Evolutionary conservation across 805 yeast genomes (phyloP), one percentile per base, ranked within the genome.

Genomic region (Myxozyma nipponensis): DNA sequence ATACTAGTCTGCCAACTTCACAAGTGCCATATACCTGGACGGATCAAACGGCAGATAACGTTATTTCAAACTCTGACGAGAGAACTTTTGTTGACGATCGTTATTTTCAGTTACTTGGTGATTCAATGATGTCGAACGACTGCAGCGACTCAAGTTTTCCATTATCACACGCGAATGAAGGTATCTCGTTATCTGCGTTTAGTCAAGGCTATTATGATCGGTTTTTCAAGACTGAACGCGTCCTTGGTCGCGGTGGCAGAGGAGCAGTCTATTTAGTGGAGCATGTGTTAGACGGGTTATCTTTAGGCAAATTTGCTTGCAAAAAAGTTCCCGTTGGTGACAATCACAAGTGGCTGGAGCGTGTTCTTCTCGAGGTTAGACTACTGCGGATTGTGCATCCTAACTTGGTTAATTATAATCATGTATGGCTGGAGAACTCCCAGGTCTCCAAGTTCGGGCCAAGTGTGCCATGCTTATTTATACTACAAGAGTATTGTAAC

Each of bases 341-440:
- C 61, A 82, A 85, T 59, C 74, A 80, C 47, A 72, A 71, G n/a
- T 81, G 85, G 74, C 73, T 89, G 30, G 76, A 78, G 41, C 80
- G 79, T 54, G 89, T 86, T 3, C 70, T 89, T 44, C 76, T 80
- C 50, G 96, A 89, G 63, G 96, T 89, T 2, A 76, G 83, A 56
- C 77, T 90, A 44, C 67, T 89, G 69, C 44, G 74, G 66, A 48
- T 78, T 70, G 45, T 76, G 64, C 75, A 75, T 56, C 71, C 77
- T 40, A 84, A 88, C 64, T 73, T 89, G 58, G 86, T 89, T 24
- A 78, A 84, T 19, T 89, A 89, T 63, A 88, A 89, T 62, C 96
- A 89, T 67, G 96, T 88, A 23, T 89, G 96, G 96, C 66, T 89
- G 28, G 96, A 89, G 62, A 72, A 83, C 61, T 84, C 77, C 37